These are phyloP conservation scores for Penicillium malachiteum DNA, from an alignment of 495 filamentous ascomycete species.

Conservation along the genomic window DNA sequence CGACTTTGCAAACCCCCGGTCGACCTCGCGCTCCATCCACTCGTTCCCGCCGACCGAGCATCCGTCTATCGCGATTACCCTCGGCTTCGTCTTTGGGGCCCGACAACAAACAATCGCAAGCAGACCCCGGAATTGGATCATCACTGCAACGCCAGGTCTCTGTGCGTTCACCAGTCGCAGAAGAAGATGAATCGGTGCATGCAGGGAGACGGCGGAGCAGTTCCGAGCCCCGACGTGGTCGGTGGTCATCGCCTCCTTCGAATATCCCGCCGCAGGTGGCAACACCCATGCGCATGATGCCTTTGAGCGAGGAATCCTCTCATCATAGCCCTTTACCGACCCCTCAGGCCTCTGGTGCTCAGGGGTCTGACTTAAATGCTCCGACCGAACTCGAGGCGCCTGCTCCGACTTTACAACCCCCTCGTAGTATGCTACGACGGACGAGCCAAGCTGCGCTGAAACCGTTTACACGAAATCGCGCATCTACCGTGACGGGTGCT, in stretches of 20 bases:
- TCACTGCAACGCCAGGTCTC: conserved; percentile 11
- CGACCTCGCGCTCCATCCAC: conserved; percentile 13
- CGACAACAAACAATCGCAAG: conserved; percentile 6
- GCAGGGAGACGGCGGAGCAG: conserved; percentile 44
- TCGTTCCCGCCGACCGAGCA: conserved; percentile 39
- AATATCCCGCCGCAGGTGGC: conserved; percentile 33
- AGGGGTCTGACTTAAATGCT: neutral
- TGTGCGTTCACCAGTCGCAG: conserved; percentile 16
- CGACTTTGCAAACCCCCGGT: conserved; percentile 2
- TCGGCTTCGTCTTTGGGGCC: conserved; percentile 25
- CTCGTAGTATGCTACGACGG: conserved; percentile 30
- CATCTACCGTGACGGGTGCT: conserved; percentile 31
- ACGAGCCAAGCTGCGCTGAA: conserved; percentile 35
- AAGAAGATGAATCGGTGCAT: conserved; percentile 35
- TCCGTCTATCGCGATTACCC: conserved; percentile 38
- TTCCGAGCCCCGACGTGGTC: conserved; percentile 44
- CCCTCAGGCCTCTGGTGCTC: neutral
- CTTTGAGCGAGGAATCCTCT: conserved; percentile 39
- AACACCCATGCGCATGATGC: conserved; percentile 36
- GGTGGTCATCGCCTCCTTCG: conserved; percentile 35
- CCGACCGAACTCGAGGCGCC: conserved; percentile 10
- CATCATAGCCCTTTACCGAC: conserved; percentile 19
- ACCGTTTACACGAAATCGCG: conserved; percentile 37
- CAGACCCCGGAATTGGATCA: conserved; percentile 1
- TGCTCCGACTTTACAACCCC: conserved; percentile 13